These are phyloP conservation scores for Neofusicoccum cordaticola DNA, from an alignment of 2,329 filamentous ascomycete genomes.

Conservation along the genomic window DNA sequence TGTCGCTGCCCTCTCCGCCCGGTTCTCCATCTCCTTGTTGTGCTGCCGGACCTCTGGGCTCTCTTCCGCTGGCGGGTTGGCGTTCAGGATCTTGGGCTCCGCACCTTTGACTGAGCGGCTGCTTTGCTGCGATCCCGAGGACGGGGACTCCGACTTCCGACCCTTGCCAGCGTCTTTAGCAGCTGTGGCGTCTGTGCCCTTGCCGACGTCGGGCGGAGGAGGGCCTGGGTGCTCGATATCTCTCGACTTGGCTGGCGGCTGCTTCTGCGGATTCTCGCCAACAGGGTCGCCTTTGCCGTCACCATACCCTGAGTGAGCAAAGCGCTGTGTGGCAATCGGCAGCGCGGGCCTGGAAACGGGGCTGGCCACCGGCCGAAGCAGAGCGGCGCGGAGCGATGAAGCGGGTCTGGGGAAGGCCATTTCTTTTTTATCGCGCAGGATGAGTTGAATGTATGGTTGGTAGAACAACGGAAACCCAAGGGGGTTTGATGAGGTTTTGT, in stretches of 20 bases:
- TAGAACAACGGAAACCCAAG: neutral
- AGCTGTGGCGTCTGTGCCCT: constrained; percentile 30
- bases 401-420: constrained; percentile 34
- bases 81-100: constrained; percentile 44
- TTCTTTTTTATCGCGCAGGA: neutral
- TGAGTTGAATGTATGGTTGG: neutral
- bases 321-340: constrained; percentile 27
- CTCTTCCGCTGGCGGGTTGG: constrained; percentile 25
- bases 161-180: constrained; percentile 25
- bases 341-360: constrained; percentile 28
- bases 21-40: constrained; percentile 43
- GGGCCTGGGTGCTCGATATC: constrained; percentile 47
- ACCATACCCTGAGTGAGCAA: constrained; percentile 43
- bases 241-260: constrained; percentile 37
- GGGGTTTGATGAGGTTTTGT: neutral
- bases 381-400: constrained; percentile 26
- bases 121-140: constrained; percentile 20
- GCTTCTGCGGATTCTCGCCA: constrained; percentile 44
- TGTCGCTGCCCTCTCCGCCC: constrained; percentile 42
- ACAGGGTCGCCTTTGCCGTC: constrained; percentile 41
- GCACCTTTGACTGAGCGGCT: constrained; percentile 31
- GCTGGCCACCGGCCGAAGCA: constrained; percentile 19
- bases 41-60: constrained; percentile 40
- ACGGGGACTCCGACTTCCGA: constrained; percentile 9
- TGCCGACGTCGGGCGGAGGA: constrained; percentile 41